phyloP scores from a whole-genome alignment of 2,329 filamentous ascomycete species.

The Pyrenophora graminea region DNA sequence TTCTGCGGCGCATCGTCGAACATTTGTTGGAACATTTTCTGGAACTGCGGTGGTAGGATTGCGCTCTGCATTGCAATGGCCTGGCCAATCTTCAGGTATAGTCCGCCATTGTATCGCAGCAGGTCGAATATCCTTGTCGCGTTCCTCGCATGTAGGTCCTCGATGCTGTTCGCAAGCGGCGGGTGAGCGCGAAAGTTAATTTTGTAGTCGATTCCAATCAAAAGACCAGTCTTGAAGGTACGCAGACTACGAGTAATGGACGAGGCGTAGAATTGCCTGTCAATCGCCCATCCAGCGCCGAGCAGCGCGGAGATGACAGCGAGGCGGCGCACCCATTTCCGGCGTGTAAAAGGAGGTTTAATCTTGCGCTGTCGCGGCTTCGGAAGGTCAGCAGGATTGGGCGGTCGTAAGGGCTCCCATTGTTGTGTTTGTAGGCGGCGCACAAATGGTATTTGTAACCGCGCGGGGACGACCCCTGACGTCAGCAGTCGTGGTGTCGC shows the following conservation, averaged over 20 bases:
- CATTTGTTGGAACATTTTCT: constrained; percentile 94
- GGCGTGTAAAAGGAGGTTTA: constrained; percentile 70
- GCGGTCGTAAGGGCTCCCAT: constrained; percentile 61
- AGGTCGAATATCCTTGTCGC: constrained; percentile 82
- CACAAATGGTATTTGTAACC: constrained; percentile 20
- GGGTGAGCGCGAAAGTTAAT: constrained; percentile 88
- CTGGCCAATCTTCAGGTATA: constrained; percentile 98
- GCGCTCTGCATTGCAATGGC: constrained; percentile 98
- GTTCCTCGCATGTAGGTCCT: constrained; percentile 79
- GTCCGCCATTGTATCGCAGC: constrained; percentile 81
- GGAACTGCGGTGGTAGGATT: constrained; percentile 89
- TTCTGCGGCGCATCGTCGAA: constrained; percentile 98
- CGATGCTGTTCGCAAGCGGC: constrained; percentile 71
- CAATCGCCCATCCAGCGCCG: constrained; percentile 68
- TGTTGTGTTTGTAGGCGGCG: constrained; percentile 40
- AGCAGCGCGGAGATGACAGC: constrained; percentile 63
- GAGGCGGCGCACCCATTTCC: constrained; percentile 78
- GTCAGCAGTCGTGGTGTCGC: constrained; percentile 29
- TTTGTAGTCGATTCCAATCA: constrained; percentile 92
- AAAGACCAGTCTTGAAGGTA: constrained; percentile 77
- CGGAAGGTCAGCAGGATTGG: constrained; percentile 77
- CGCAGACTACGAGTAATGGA: constrained; percentile 76
- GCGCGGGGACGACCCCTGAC: constrained; percentile 14
- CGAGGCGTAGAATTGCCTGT: constrained; percentile 77
- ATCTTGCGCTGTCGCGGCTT: constrained; percentile 55